Percentiles rank a stretch among this genome's conserved stretches.
These are phyloP conservation scores for Solanum virginianum DNA, from an alignment of 257 asterid species.

Conservation along the genomic window DNA sequence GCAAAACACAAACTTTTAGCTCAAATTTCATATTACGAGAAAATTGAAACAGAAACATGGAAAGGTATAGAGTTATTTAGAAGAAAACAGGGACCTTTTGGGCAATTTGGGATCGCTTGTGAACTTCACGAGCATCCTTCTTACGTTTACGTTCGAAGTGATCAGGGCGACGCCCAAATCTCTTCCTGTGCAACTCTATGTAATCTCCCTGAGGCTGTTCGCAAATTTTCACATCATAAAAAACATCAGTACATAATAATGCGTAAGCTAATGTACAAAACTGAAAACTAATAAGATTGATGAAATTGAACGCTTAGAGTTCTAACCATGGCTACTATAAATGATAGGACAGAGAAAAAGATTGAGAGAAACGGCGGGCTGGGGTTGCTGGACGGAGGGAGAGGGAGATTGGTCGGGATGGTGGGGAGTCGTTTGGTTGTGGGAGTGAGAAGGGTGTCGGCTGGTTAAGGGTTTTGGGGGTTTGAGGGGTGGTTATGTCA, in stretches of 20 bases:
- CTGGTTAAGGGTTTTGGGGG: too few relatives aligned
- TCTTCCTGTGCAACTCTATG: constrained; percentile 77
- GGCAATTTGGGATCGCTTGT: constrained; percentile 65
- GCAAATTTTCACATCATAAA: background rate
- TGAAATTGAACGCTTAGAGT: background rate
- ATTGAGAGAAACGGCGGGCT: background rate
- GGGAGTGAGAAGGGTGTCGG: too few relatives aligned
- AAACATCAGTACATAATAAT: background rate
- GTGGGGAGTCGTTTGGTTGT: too few relatives aligned
- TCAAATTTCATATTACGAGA: background rate
- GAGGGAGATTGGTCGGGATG: too few relatives aligned
- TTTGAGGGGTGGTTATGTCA: too few relatives aligned
- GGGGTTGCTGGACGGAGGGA: too few relatives aligned
- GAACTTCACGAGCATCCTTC: constrained; percentile 97
- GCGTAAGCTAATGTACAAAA: background rate
- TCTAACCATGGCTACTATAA: background rate
- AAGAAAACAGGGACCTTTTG: constrained; percentile 32
- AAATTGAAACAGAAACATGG: too few relatives aligned
- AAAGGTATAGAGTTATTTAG: background rate
- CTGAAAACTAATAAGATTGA: background rate
- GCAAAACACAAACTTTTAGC: background rate
- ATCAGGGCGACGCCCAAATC: constrained; percentile 83
- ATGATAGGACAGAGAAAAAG: background rate
- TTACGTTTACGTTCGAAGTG: constrained; percentile 85
- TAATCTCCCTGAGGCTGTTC: constrained; percentile 97